Conservation (phyloP, 768 basidiomycete species). For the Holtermanniella nyarrowii region DNA sequence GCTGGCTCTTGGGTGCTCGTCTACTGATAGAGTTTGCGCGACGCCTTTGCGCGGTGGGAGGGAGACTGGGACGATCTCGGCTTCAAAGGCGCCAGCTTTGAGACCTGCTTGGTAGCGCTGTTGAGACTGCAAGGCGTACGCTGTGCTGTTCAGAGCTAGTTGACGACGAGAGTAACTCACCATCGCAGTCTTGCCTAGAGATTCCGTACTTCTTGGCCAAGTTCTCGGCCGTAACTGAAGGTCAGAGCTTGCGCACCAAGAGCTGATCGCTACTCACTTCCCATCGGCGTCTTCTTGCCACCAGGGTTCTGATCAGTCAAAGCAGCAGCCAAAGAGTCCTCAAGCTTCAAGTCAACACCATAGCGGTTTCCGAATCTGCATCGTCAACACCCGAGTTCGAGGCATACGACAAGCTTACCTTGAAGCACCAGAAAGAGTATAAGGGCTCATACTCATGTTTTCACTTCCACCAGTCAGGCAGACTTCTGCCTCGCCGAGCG, state of each 20-base stretch:
- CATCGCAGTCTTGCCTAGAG: conserved; percentile 41
- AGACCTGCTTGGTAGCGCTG: conserved; percentile 35
- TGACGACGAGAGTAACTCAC: conserved; percentile 9
- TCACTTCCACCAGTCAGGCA: conserved; percentile 42
- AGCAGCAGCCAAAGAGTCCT: conserved; percentile 41
- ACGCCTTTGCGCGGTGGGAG: conserved; percentile 31
- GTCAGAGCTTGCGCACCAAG: too few relatives aligned
- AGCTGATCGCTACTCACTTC: conserved; percentile 19
- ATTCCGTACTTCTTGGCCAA: conserved; percentile 43
- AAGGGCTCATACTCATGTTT: conserved; percentile 38
- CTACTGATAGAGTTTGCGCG: conserved; percentile 21
- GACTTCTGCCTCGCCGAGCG: conserved; percentile 40
- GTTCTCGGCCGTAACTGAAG: conserved; percentile 42
- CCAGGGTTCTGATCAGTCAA: conserved; percentile 42
- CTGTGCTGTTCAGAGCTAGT: conserved; percentile 4
- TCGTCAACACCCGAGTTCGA: background rate
- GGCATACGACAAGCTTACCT: conserved; percentile 16
- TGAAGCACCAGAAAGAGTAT: conserved; percentile 38
- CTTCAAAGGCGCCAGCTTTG: conserved; percentile 32
- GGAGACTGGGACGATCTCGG: conserved; percentile 28
- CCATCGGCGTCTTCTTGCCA: conserved; percentile 37
- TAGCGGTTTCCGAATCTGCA: conserved; percentile 40
- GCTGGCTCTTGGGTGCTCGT: conserved; percentile 42
- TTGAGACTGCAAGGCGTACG: conserved; percentile 41
- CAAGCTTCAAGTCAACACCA: conserved; percentile 42